Evolutionary conservation across 2,329 filamentous ascomycete genomes (phyloP).

Genomic region (Chrysosporium keratinophilum): DNA sequence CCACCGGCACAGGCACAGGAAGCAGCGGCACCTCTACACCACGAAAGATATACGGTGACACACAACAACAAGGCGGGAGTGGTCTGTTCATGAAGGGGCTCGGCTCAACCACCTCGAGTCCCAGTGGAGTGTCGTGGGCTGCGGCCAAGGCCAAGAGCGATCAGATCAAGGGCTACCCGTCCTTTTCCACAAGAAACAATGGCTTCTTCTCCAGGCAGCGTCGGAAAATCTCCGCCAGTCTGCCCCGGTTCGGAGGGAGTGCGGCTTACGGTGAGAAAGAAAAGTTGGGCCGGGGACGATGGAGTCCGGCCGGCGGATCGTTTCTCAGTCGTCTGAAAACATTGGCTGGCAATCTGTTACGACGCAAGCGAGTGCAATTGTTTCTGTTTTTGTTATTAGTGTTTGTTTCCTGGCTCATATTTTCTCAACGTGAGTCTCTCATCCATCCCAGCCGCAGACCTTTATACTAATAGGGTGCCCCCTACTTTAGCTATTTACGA

Average conservation of each 20-base stretch:
- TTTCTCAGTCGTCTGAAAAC: slow-evolving; percentile 27
- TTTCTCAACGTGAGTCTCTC: slow-evolving; percentile 59
- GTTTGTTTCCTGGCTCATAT: slow-evolving; percentile 55
- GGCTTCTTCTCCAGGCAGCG: slow-evolving; percentile 82
- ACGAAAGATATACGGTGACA: slow-evolving; percentile 39
- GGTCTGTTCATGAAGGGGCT: slow-evolving; percentile 21
- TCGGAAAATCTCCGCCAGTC: slow-evolving; percentile 64
- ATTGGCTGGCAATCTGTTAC: slow-evolving; percentile 44
- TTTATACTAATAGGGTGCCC: too few relatives aligned
- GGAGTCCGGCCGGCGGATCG: slow-evolving; percentile 33
- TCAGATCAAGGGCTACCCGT: slow-evolving; percentile 62
- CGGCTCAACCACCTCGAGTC: slow-evolving; percentile 14
- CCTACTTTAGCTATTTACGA: slow-evolving; percentile 48
- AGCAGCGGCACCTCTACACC: slow-evolving; percentile 49
- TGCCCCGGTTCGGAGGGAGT: slow-evolving; percentile 58
- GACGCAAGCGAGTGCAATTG: slow-evolving; percentile 55
- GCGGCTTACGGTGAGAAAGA: slow-evolving; percentile 61
- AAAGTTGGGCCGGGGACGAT: slow-evolving; percentile 55
- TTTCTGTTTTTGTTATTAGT: slow-evolving; percentile 51
- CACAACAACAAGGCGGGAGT: slow-evolving; percentile 38
- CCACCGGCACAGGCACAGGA: slow-evolving; percentile 60
- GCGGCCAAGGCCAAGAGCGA: slow-evolving; percentile 67
- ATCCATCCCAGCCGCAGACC: neutral
- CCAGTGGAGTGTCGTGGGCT: slow-evolving; percentile 60
- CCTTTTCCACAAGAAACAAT: slow-evolving; percentile 68